Percentiles rank a stretch among this genome's conserved stretches.
phyloP scores from a whole-genome alignment of 345 rosid species.

The Lepidium didymum region DNA sequence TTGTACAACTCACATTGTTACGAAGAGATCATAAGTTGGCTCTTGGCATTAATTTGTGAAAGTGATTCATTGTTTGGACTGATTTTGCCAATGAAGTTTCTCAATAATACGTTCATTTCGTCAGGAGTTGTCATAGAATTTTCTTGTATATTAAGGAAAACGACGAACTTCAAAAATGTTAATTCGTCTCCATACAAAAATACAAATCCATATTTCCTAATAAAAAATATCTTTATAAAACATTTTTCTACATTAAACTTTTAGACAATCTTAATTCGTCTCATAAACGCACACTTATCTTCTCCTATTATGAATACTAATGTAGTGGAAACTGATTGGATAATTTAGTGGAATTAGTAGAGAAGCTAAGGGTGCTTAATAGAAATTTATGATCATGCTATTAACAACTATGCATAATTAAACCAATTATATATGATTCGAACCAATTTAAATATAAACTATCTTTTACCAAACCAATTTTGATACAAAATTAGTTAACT shows the following conservation, averaged over 20 bases:
- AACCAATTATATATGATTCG: too few relatives aligned
- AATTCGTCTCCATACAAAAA: too few relatives aligned
- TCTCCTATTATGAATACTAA: not conserved
- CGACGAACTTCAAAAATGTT: not conserved
- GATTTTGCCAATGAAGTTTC: slow-evolving; percentile 9
- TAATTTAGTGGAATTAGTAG: not conserved
- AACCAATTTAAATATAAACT: too few relatives aligned
- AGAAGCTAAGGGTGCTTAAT: not conserved
- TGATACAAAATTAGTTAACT: too few relatives aligned
- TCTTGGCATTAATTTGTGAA: slow-evolving; percentile 16
- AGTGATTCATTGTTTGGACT: not conserved
- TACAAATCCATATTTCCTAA: too few relatives aligned
- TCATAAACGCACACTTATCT: not conserved
- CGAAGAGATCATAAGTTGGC: slow-evolving; percentile 13
- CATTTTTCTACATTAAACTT: not conserved
- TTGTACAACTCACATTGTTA: slow-evolving; percentile 20
- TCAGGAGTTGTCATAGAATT: not conserved
- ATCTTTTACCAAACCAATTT: too few relatives aligned
- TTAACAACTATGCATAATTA: not conserved
- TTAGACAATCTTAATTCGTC: not conserved
- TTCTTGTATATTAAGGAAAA: not conserved
- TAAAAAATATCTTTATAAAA: not conserved
- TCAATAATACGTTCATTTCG: not conserved
- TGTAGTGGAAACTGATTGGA: not conserved
- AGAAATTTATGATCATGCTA: not conserved